Evolutionary conservation across 257 asterid genomes (phyloP).

Genomic region (Parsonsia alboflavescens): DNA sequence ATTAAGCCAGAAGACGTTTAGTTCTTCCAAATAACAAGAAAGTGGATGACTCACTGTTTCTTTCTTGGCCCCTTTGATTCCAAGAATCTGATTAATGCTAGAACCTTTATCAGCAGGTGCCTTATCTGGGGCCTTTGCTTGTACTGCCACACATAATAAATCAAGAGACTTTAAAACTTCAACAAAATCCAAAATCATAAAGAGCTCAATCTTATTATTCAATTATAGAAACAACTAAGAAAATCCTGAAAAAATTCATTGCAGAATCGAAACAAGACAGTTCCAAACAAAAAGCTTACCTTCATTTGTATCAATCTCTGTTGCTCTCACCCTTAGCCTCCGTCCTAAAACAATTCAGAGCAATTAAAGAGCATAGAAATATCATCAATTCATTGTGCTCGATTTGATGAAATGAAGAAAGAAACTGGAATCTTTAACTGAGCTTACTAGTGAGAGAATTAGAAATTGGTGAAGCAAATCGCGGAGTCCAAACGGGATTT

Average conservation of each 20-base stretch:
- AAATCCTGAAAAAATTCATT: neutral
- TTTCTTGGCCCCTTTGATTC: constrained; percentile 50
- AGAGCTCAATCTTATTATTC: neutral
- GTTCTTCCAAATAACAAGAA: neutral
- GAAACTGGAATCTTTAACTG: constrained; percentile 7
- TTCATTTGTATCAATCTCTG: constrained; percentile 76
- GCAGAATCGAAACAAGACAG: neutral
- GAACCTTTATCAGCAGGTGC: constrained; percentile 39
- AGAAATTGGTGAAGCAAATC: constrained; percentile 36
- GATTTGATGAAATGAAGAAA: neutral
- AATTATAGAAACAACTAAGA: neutral
- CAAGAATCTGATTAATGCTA: constrained; percentile 48
- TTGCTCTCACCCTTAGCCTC: constrained; percentile 65
- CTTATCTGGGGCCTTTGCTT: constrained; percentile 38
- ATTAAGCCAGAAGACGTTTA: neutral
- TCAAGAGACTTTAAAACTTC: constrained; percentile 1
- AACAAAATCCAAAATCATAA: constrained; percentile 8
- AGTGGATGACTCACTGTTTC: constrained; percentile 34
- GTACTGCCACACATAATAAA: constrained; percentile 25
- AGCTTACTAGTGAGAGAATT: constrained; percentile 44
- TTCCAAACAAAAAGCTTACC: constrained; percentile 24
- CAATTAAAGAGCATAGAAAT: neutral
- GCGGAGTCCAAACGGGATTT: constrained; percentile 33
- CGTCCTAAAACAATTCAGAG: constrained; percentile 39
- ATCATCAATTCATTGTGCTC: neutral